Evolutionary conservation across 768 basidiomycete species (phyloP).

Genomic region (Tulasnella sp.): DNA sequence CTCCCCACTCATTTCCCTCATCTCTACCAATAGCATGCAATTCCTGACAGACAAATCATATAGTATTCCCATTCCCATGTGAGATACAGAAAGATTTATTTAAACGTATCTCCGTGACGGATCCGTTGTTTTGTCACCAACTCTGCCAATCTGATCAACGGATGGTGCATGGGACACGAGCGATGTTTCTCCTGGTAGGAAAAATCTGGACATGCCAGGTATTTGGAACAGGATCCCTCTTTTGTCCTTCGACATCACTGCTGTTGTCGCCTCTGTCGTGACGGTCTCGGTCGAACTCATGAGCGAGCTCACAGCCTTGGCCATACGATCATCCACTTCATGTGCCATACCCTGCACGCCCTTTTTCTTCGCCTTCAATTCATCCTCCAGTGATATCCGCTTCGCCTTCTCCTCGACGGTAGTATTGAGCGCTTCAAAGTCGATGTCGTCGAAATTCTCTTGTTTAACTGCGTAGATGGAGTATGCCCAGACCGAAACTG

Average conservation of each 20-base stretch:
- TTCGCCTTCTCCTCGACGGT: slow-evolving; percentile 29
- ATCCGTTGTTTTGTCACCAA: slow-evolving; percentile 25
- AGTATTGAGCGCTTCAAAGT: slow-evolving; percentile 60
- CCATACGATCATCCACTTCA: background rate
- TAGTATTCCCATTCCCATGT: too few species aligned
- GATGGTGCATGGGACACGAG: slow-evolving; percentile 65
- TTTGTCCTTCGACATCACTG: slow-evolving; percentile 21
- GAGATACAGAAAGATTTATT: too few species aligned
- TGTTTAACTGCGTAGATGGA: slow-evolving; percentile 91
- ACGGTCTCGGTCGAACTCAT: background rate
- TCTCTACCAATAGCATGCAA: too few species aligned
- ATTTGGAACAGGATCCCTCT: slow-evolving; percentile 37
- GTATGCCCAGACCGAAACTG: slow-evolving; percentile 77
- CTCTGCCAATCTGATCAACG: slow-evolving; percentile 48
- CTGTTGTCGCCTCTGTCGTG: background rate
- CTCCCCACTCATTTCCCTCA: too few species aligned
- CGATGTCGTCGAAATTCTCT: slow-evolving; percentile 81
- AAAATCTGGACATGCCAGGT: slow-evolving; percentile 38
- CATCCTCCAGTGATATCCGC: slow-evolving; percentile 30
- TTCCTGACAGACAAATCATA: too few species aligned
- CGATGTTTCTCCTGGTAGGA: slow-evolving; percentile 47
- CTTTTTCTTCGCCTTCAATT: slow-evolving; percentile 15
- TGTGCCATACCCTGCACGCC: background rate
- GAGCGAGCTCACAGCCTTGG: background rate
- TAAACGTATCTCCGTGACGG: background rate